Base-by-base conservation (phyloP, 2,329 filamentous ascomycete genomes). In the Cercospora canescens region DNA sequence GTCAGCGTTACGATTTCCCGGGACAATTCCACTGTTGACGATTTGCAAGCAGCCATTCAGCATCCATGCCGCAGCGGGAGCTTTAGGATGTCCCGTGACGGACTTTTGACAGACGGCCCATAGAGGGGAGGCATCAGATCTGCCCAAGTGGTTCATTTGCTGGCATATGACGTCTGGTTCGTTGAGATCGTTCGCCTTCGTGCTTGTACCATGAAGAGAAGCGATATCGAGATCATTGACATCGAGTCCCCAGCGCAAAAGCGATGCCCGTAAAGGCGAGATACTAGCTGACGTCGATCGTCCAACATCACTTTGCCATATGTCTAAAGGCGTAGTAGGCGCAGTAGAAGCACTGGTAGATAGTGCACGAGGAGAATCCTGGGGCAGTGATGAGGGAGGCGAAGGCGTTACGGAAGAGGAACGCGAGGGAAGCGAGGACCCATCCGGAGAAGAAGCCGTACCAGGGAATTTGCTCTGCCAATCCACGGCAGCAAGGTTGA, bases 101-200 rank as follows among this genome's bases (percentile, higher is more conserved):
- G 96, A 98, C 83, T 99, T 99, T 83, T 99, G 95, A 91, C 98
- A 99, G 79, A 99, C 94, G 84, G 94, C 95, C 71, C 98, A 82
- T 14, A 99, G 85, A 34, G 95, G 94, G 76, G 99, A 99, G 76
- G 96, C 95, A 89, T 97, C 97, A 81, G 90, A 91, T 74, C 95
- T 92, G 71, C 95, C 95, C 61, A 99, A 89, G 78, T 99, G 96
- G 74, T 90, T 89, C 81, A 99, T 88, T 82, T 99, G 96, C 80
- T 97, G 89, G 85, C 94, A 97, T 74, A 99, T 91, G 76, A 97
- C 95, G 62, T 94, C 94, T 18, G 95, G 98, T 81, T 99, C 95
- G 81, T 99, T 99, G 89, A 98, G 98, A 85, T 99, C 95, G 80
- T 99, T 99, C 73, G 95, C 95, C 78, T 96, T 93, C 71, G 95